Conservation (phyloP, 23 red algal species). For the Rhodosorus marinus region DNA sequence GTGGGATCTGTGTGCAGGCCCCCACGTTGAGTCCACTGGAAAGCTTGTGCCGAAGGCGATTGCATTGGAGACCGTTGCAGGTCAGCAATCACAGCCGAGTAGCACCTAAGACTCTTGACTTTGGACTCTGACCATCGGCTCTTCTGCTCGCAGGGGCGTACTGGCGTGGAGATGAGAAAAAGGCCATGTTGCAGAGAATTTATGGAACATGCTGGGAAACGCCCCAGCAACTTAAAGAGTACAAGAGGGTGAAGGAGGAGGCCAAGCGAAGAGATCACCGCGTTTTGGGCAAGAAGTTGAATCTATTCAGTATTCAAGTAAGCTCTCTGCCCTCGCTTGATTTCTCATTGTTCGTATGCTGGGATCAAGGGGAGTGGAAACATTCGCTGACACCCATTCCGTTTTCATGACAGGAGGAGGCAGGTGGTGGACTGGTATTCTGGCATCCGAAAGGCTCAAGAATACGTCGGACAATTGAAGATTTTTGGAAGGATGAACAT, state of each 20-base stretch:
- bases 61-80: constrained; percentile 64
- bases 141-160: too few species aligned
- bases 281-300: constrained; percentile 61
- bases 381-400: too few species aligned
- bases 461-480: constrained; percentile 67
- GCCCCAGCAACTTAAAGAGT: constrained; percentile 61
- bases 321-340: too few species aligned
- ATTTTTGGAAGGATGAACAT: constrained; percentile 85
- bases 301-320: constrained; percentile 72
- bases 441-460: constrained; percentile 92
- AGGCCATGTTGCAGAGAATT: constrained; percentile 85
- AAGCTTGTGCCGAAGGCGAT: constrained; percentile 48
- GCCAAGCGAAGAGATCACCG: constrained; percentile 92
- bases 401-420: too few species aligned
- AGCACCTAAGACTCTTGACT: too few species aligned
- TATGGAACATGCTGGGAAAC: constrained; percentile 94
- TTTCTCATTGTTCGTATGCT: too few species aligned
- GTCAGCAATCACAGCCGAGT: too few species aligned
- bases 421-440: constrained; percentile 94
- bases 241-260: constrained; percentile 70
- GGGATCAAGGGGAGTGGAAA: too few species aligned
- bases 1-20: constrained; percentile 99
- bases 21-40: constrained; percentile 88
- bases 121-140: too few species aligned
- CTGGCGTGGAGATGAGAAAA: constrained; percentile 96